Conservation (phyloP, 352 stramenopile genomes). For the Pythium utonaiense region DNA sequence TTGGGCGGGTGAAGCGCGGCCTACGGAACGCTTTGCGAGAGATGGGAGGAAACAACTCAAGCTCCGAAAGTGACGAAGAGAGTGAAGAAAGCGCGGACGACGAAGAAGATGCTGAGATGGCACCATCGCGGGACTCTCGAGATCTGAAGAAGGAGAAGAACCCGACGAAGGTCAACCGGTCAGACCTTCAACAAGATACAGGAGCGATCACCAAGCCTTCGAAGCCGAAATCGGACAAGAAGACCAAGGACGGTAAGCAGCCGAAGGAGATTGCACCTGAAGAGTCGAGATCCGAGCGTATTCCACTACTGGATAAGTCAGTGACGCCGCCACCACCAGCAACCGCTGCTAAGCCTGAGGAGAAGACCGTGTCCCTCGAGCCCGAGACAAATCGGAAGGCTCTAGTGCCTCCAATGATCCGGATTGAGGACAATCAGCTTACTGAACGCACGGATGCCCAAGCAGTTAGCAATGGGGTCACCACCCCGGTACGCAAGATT, state of each 20-base stretch:
- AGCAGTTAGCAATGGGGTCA: background rate
- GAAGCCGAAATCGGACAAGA: background rate
- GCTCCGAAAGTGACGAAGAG: conserved; percentile 20
- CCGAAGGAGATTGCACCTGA: background rate
- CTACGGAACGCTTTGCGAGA: conserved; percentile 26
- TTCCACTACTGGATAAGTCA: background rate
- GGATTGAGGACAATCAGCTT: background rate
- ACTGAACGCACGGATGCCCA: background rate
- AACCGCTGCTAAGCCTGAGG: no score
- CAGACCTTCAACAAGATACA: background rate
- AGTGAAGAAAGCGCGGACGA: conserved; percentile 6
- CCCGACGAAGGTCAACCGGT: background rate
- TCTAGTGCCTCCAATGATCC: background rate
- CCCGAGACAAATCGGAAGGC: background rate
- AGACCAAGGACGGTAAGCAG: background rate
- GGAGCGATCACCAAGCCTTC: background rate
- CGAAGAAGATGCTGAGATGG: conserved; percentile 6
- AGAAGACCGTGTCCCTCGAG: no score
- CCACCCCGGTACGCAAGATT: conserved; percentile 7
- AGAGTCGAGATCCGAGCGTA: background rate
- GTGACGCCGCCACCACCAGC: background rate
- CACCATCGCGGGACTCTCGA: background rate
- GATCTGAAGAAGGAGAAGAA: background rate
- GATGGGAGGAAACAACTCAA: conserved; percentile 18
- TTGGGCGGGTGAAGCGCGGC: conserved; percentile 41